Percentiles rank a stretch among this genome's conserved stretches.
Conservation (phyloP, 2,329 filamentous ascomycete species). For the Fusarium sp. region DNA sequence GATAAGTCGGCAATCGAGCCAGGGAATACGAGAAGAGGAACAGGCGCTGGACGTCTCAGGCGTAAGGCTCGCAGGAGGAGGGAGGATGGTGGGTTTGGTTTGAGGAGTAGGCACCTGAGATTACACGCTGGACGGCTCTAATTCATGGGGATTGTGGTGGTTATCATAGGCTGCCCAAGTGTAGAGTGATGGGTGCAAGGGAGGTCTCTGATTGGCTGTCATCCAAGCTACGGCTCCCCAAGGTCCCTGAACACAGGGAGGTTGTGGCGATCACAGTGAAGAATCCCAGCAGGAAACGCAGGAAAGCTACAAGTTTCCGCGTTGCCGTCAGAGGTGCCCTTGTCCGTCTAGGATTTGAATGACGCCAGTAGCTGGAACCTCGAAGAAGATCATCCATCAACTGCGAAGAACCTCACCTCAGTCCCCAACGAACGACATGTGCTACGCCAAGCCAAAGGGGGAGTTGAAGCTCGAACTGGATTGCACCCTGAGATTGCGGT, state of each 20-base stretch:
- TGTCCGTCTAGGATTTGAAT: conserved; percentile 10
- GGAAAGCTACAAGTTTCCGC: not conserved
- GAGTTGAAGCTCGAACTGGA: not conserved
- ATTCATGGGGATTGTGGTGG: conserved; percentile 15
- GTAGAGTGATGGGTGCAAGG: conserved; percentile 30
- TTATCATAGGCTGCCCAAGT: conserved; percentile 36
- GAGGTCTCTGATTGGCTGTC: conserved; percentile 19
- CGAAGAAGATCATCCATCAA: not conserved
- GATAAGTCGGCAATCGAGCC: conserved; percentile 1
- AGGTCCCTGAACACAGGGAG: not conserved
- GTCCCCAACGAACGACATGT: not conserved
- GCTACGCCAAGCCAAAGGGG: not conserved
- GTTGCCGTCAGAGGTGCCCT: not conserved
- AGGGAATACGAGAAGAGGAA: conserved; percentile 22
- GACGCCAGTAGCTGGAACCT: conserved; percentile 9
- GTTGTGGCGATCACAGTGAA: not conserved
- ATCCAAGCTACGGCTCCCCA: not conserved
- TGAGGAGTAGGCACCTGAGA: conserved; percentile 5
- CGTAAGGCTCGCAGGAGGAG: conserved; percentile 33
- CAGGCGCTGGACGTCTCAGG: conserved; percentile 32
- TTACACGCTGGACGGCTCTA: conserved; percentile 6
- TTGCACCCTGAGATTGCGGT: not conserved
- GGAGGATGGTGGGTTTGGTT: conserved; percentile 28
- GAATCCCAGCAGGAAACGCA: not conserved
- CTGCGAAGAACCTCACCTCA: not conserved